Base-by-base conservation (phyloP, 2,329 filamentous ascomycete genomes). In the Tolypocladium nubicola region DNA sequence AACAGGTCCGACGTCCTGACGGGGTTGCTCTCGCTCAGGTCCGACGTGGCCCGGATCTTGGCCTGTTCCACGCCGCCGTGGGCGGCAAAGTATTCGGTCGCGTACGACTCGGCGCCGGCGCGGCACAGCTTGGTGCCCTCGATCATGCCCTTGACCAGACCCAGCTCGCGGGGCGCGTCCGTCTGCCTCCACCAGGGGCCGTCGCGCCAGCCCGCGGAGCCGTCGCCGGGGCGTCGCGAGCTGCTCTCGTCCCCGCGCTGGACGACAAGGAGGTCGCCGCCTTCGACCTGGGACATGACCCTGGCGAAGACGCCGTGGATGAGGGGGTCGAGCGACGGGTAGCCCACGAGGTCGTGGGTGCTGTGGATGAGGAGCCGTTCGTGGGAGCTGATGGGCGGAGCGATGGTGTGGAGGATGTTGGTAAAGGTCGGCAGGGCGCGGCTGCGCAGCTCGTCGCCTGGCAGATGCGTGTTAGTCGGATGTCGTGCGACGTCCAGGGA, bases 251-350 rank as follows among this genome's bases (percentile, higher is more conserved):
- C 88, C 23, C 94, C 94, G 41, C 92, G 89, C 74, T 99, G 94
- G 60, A 97, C 85, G 57, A 99, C 94, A 56, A 97, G 81, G 21
- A 99, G 80, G 67, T 97, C 94, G 57, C 94, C 94, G 62, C 94
- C 94, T 74, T 99, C 94, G 52, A 99, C 94, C 75, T 99, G 94
- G n/a, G 91, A 84, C 94, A 99, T 99, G 67, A 99, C 92, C 56
- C 91, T 87, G 57, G 88, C 88, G 76, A 99, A 99, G 61, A 94
- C 91, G 58, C 83, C 82, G 74, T 97, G 90, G 65, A 97, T 90
- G 56, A 97, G 82, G 21, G 93, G 91, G 70, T 97, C 93, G 64
- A 99, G 84, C 21, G 90, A 93, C 3, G 94, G 94, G 71, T 99
- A 99, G 64, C 90, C 90, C 64, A 91, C 86, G 49, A 99, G 83